These are phyloP conservation scores for Adiantum capillusveneris DNA, from an alignment of 75 land plant genomes.

Conservation along the genomic window DNA sequence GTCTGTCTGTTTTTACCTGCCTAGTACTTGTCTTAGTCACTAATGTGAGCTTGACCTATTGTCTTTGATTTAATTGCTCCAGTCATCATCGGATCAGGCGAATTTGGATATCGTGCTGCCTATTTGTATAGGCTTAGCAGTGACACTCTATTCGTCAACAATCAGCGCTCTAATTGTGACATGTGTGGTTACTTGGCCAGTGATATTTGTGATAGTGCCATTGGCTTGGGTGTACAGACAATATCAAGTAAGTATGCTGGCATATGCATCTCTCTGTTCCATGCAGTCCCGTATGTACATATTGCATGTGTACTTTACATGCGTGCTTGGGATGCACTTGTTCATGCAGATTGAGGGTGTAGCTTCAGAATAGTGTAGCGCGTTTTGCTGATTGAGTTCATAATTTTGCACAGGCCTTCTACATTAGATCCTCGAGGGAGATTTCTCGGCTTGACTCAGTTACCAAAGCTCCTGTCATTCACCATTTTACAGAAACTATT, in stretches of 20 bases:
- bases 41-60: not conserved
- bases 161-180: slow-evolving; percentile 53
- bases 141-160: slow-evolving; percentile 46
- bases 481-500: slow-evolving; percentile 88
- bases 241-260: slow-evolving; percentile 65
- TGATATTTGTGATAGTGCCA: slow-evolving; percentile 56
- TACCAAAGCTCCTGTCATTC: slow-evolving; percentile 91
- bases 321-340: too few relatives aligned
- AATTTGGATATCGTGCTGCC: slow-evolving; percentile 74
- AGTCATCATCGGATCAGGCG: slow-evolving; percentile 87
- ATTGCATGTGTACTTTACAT: too few relatives aligned
- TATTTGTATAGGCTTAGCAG: slow-evolving; percentile 39
- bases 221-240: slow-evolving; percentile 59
- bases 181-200: slow-evolving; percentile 82
- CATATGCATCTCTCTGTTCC: too few relatives aligned
- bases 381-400: too few relatives aligned
- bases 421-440: slow-evolving; percentile 74
- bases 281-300: too few relatives aligned
- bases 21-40: not conserved
- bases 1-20: not conserved
- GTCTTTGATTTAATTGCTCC: too few relatives aligned
- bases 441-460: slow-evolving; percentile 87
- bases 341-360: too few relatives aligned
- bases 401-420: slow-evolving; percentile 56
- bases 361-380: too few relatives aligned